Conservation (phyloP, 2,329 filamentous ascomycete genomes). For the Exophiala alcalophila region DNA sequence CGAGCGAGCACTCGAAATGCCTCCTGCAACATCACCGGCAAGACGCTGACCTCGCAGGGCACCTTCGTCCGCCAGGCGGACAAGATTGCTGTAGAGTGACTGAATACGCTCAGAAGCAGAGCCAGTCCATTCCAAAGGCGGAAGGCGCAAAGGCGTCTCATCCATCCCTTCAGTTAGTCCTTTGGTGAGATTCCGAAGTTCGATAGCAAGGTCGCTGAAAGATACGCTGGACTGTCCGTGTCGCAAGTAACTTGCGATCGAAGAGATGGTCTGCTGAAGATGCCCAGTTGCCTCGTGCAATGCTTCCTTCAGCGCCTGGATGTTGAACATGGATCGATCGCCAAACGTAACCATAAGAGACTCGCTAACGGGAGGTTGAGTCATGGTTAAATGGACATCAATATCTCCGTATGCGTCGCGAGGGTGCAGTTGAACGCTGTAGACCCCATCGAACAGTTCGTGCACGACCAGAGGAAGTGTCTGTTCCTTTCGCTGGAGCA, state of each 20-base stretch:
- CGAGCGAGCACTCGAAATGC: conserved; percentile 1
- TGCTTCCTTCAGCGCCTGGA: conserved; percentile 44
- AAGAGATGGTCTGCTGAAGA: conserved; percentile 23
- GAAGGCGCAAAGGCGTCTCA: too few species aligned
- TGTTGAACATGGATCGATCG: conserved; percentile 48
- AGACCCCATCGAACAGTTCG: conserved; percentile 53
- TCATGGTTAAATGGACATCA: conserved; percentile 47
- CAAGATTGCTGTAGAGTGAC: not conserved
- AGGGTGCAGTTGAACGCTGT: conserved; percentile 50
- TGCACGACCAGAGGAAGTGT: conserved; percentile 47
- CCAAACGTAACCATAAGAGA: conserved; percentile 41
- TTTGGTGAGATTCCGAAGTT: too few species aligned
- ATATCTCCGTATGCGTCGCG: conserved; percentile 50
- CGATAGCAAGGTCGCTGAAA: too few species aligned
- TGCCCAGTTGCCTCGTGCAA: conserved; percentile 38
- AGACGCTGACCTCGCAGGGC: conserved; percentile 1
- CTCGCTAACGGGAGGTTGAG: conserved; percentile 37
- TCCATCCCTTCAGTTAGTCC: too few species aligned
- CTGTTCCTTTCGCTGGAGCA: conserved; percentile 44
- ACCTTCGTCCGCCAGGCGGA: not conserved
- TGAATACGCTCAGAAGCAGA: too few species aligned
- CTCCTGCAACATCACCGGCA: not conserved
- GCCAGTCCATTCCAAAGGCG: too few species aligned
- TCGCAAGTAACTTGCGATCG: not conserved
- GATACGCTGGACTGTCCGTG: too few species aligned